Conservation (phyloP, 805 yeast genomes). For the Debaryomyces castellii region DNA sequence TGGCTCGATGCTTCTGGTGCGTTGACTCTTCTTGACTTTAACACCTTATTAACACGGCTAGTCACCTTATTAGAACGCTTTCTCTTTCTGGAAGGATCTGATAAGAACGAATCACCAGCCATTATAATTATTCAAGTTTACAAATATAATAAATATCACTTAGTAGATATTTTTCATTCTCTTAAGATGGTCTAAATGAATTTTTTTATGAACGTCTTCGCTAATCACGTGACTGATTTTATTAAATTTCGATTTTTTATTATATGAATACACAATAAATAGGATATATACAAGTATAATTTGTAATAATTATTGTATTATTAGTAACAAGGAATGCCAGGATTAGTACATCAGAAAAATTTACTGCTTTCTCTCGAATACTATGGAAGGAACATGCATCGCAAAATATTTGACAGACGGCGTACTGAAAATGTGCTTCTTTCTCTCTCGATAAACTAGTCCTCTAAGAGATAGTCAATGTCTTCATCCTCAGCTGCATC, state of each 20-base stretch:
- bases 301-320: not conserved
- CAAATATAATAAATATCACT: not conserved
- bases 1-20: conserved; percentile 4
- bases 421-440: not conserved
- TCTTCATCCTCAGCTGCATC: conserved; percentile 60
- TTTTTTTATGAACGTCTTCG: conserved; percentile 1
- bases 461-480: conserved; percentile 66
- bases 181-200: not conserved
- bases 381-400: not conserved
- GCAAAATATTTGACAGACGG: not conserved
- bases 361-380: not conserved
- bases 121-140: conserved; percentile 17
- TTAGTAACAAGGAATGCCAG: not conserved
- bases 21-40: conserved; percentile 15
- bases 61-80: conserved; percentile 32
- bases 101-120: conserved; percentile 63
- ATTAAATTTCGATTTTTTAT: not conserved
- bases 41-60: conserved; percentile 14
- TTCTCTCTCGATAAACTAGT: too few relatives aligned
- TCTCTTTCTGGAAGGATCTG: conserved; percentile 57
- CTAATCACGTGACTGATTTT: conserved; percentile 4
- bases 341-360: not conserved
- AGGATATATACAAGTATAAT: not conserved
- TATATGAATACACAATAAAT: not conserved
- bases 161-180: not conserved